Conservation (phyloP, 202 grass and related monocot species). For the Sporobolus alterniflorus region DNA sequence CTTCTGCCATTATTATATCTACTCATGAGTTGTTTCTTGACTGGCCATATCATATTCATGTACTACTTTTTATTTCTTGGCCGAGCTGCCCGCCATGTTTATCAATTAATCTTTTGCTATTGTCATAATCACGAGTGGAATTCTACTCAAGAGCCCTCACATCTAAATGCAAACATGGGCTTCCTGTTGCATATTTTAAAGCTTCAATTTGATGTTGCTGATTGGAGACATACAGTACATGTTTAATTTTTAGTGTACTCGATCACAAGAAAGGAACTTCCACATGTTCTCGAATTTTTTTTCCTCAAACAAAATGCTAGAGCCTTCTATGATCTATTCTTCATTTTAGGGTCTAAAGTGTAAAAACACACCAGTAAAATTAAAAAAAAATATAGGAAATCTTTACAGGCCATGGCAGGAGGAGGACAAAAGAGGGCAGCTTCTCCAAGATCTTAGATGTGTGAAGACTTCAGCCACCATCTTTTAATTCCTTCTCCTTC, state of each 20-base stretch:
- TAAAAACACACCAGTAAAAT: neutral
- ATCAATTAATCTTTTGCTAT: neutral
- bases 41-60: neutral
- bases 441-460: slow-evolving; percentile 53
- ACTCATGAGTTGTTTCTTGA: neutral
- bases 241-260: too few species aligned
- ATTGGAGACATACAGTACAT: neutral
- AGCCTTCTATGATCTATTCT: neutral
- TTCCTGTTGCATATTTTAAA: neutral
- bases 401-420: slow-evolving; percentile 43
- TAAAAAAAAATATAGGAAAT: slow-evolving; percentile 17
- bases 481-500: slow-evolving; percentile 17
- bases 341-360: neutral
- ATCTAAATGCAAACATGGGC: neutral
- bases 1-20: neutral
- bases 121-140: neutral
- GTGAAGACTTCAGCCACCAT: slow-evolving; percentile 32
- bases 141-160: neutral
- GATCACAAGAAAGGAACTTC: too few species aligned
- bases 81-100: slow-evolving; percentile 3
- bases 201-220: neutral
- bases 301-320: too few species aligned
- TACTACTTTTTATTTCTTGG: neutral
- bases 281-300: neutral
- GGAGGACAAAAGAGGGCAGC: slow-evolving; percentile 57